Percentiles rank a stretch among this genome's conserved stretches.
These are phyloP conservation scores for Erodium texanum DNA, from an alignment of 441 rosid genomes.

Conservation along the genomic window DNA sequence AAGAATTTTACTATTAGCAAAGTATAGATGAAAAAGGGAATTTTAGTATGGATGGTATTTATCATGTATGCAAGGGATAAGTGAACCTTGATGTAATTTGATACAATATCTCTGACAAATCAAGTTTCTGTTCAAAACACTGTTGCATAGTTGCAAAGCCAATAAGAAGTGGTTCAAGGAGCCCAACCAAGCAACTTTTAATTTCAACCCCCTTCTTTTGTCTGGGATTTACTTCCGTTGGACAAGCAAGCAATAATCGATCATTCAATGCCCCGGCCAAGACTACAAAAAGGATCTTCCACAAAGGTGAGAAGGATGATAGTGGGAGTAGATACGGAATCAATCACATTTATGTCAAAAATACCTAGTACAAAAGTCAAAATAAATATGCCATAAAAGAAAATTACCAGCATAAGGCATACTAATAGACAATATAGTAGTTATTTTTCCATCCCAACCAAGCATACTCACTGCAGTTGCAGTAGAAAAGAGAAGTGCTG, in stretches of 20 bases:
- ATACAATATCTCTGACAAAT: conserved; percentile 80
- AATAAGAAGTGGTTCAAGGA: conserved; percentile 92
- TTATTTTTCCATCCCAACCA: conserved; percentile 97
- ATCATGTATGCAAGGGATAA: conserved; percentile 13
- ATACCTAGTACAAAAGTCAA: too few species aligned
- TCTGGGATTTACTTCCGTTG: conserved; percentile 83
- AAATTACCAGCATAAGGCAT: conserved; percentile 78
- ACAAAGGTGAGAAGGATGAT: conserved; percentile 18
- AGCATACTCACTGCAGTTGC: conserved; percentile 75
- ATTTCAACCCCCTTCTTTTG: conserved; percentile 87
- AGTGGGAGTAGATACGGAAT: conserved; percentile 5
- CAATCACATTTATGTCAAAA: too few species aligned
- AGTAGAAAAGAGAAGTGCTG: conserved; percentile 93
- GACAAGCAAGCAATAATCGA: conserved; percentile 73
- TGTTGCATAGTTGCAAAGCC: conserved; percentile 99
- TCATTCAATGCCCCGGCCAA: conserved; percentile 92
- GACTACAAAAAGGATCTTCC: conserved; percentile 45
- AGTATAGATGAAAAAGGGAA: neutral
- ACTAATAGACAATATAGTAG: conserved; percentile 76
- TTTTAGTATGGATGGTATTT: too few species aligned
- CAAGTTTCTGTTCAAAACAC: conserved; percentile 86
- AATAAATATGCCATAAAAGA: conserved; percentile 16
- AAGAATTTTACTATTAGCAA: neutral
- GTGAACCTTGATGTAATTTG: conserved; percentile 91
- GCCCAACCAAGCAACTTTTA: conserved; percentile 90